Base-by-base conservation (phyloP, 2,329 filamentous ascomycete genomes). In the Calonectria hongkongensis region DNA sequence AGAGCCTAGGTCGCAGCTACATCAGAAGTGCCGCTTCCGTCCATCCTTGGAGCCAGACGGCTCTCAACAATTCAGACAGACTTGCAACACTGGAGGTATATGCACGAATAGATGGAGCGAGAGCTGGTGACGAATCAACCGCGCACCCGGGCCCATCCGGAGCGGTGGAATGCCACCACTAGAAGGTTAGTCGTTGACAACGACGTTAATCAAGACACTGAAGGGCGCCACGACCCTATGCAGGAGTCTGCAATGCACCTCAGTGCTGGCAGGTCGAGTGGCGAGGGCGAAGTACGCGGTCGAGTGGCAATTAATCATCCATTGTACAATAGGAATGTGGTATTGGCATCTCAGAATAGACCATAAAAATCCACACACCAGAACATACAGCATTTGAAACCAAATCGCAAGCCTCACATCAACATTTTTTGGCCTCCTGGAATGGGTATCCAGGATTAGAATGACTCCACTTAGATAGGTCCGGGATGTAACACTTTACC, bases 401-500 rank as follows among this genome's bases (percentile, higher is more conserved):
- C 47, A 28, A 28, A 36, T 50, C 3, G 47, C 33, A 51, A 54
- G 18, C 8, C 15, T 58, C 50, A 21, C 10, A 36, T 36, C n/a
- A 41, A 21, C 10, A 27, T 36, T 28, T 58, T 43, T 50, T 54
- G 30, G 25, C 30, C 30, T 27, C n/a, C 58, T 68, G n/a, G 13
- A 36, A 62, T 68, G 41, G 18, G 28, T 39, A 60, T 50, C 66
- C 66, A 68, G 58, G 48, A 58, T 56, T 70, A 63, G 63, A 54
- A 63, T 41, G 28, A 67, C 56, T 67, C 69, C 45, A 54, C 56
- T 67, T 71, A 47, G 27, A 66, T 51, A 66, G 56, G 21, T 12
- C 64, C 56, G 69, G 64, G 64, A 71, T 71, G 69, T 71, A 68
- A 71, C 69, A 41, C 39, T 64, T 21, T 60, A 41, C 47, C 50